Percentiles rank a stretch among this genome's conserved stretches.
These are phyloP conservation scores for Neofusicoccum umdonicola DNA, from an alignment of 2,329 filamentous ascomycete genomes.

Conservation along the genomic window DNA sequence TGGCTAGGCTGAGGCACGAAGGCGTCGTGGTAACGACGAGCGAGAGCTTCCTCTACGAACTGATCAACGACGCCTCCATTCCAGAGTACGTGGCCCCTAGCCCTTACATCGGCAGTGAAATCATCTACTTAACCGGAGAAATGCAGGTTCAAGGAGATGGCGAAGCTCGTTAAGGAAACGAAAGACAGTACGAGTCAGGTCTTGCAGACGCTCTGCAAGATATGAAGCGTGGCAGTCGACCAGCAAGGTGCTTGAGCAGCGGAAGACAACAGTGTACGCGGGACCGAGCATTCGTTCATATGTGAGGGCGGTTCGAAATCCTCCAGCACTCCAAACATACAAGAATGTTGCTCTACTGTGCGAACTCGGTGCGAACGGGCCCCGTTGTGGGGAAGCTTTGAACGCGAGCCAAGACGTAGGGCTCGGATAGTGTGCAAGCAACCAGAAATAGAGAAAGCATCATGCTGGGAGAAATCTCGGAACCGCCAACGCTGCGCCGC, in stretches of 20 bases:
- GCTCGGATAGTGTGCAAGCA: neutral
- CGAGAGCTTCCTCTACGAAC: slow-evolving; percentile 88
- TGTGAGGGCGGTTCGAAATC: neutral
- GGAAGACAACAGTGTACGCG: too few species aligned
- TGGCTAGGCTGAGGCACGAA: slow-evolving; percentile 71
- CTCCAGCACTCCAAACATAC: neutral
- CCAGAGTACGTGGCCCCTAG: slow-evolving; percentile 45
- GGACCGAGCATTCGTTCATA: neutral
- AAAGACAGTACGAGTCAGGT: slow-evolving; percentile 67
- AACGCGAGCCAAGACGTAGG: neutral
- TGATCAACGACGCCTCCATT: slow-evolving; percentile 75
- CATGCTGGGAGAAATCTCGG: neutral
- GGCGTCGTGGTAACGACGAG: slow-evolving; percentile 80
- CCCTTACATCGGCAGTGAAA: neutral
- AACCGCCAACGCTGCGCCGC: neutral
- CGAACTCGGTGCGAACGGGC: neutral
- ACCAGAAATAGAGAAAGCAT: neutral
- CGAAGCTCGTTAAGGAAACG: slow-evolving; percentile 75
- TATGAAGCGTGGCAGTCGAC: slow-evolving; percentile 33
- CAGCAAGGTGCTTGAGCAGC: too few species aligned
- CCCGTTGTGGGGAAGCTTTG: neutral
- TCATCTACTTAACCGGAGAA: neutral
- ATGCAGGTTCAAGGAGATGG: slow-evolving; percentile 65
- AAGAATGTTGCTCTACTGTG: neutral
- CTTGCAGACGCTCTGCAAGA: slow-evolving; percentile 64